Base-by-base conservation (phyloP, 495 filamentous ascomycete genomes). In the Annulohypoxylon moriforme region DNA sequence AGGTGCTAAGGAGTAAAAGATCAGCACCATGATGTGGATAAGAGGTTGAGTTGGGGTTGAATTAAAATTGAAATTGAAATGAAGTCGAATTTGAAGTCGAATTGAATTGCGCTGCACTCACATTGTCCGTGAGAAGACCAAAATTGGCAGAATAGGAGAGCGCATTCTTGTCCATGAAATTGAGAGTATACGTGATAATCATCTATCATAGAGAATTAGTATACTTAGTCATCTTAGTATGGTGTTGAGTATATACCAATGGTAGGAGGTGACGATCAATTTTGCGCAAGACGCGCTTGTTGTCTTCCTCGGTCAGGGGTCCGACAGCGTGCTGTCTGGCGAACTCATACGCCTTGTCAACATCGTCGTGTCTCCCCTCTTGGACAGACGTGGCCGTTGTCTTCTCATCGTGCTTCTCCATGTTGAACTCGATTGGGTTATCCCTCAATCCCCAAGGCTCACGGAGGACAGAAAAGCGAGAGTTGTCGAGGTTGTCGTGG, bases 91-190 rank as follows among this genome's bases (percentile, higher is more conserved):
- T n/a, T n/a, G 34, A 22, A 29, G 49, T 31, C 29, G 18, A 36
- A 38, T 18, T 58, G 20, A 20, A 27, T 22, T 24, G 25, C 24
- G 16, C 55, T 47, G 44, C 8, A 60, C 67, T 27, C 38, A 70
- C 67, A 31, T 71, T 71, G 49, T 71, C 62, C 0, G 56, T 42
- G 36, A 14, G 60, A n/a, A 71, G 61, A 18, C 68, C 68, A 57
- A 71, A 71, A 25, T 71, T 71, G 34, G 61, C 61, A 31, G 86
- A 85, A 66, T 86, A 88, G 3, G 85, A 87, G 6, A 89, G 73
- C 2, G 87, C 86, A 10, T 83, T 79, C 60, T 89, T 89, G 75
- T 89, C 87, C 73, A 89, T 85, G 68, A 84, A 88, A 60, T 88
- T 85, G 34, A 89, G 73, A 16, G 67, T 70, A 42, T 70, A 70